Base-by-base conservation (phyloP, 1,284 basidiomycete genomes). In the Irpex sp. region DNA sequence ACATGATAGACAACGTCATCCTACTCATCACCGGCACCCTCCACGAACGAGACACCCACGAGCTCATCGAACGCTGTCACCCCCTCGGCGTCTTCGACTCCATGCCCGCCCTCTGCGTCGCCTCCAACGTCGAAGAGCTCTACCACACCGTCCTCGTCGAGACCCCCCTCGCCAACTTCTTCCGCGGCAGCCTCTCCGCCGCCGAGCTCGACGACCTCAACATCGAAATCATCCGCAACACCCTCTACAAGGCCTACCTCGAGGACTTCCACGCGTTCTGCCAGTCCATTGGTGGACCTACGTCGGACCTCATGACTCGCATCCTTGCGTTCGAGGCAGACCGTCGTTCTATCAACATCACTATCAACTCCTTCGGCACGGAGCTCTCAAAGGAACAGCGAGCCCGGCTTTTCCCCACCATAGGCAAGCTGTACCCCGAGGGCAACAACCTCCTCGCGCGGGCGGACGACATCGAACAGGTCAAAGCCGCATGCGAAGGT, bases 1-100 rank as follows among this genome's bases (percentile, higher is more conserved):
- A 99, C 79, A 99, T 99, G 97, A 99, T 99, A 71, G 97, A 99
- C 85, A 99, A 99, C 74, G 93, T 99, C 71, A 91, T 99, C 65
- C 83, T 99, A 57, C 84, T 99, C 70, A 99, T 99, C 65, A 97
- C 97, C 18, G 97, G 97, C 42, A 99, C 96, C 1, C 78, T 99
- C 47, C 96, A 99, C 72, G 96, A 98, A 75, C 83, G 97, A 65
- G 96, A 99, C 75, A 98, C 96, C 1, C 94, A 98, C 71, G 97
- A 99, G 73, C 83, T 99, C 8, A 79, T 99, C 47, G 94, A 97
- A 69, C 86, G 97, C 56, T 99, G 97, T 78, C 97, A 99, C 72
- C 97, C 97, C 0, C 81, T 99, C 16, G 97, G 97, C 19, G 85
- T 94, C 49, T 99, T 99, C 70, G 97, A 99, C 72, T 96, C 96